Evolutionary conservation across 1,139 yeast genomes (phyloP), one percentile per base, ranked within the genome.

Genomic region (Pichia sp.): DNA sequence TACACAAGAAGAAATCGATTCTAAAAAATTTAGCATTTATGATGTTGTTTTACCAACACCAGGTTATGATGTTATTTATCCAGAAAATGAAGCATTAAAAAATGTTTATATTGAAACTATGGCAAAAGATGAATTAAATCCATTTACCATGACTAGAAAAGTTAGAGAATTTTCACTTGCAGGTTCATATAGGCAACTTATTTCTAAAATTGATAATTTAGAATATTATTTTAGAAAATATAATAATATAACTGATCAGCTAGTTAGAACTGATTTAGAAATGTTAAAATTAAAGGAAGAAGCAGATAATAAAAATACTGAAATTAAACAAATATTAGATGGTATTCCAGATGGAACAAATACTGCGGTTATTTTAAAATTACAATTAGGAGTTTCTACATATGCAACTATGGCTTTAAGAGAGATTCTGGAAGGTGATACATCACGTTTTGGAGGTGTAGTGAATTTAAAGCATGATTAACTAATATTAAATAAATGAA

Each of bases 361-460:
- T 50, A 69, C 73, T 2, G 97, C 96, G 0, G 80, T 90, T 10
- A 73, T 90, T 10, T 65, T 94, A 50, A 80, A 75, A 55, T 73
- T 94, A 73, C 85, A 82, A 60, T 71, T 94, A 48, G 94, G 89
- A 2, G 81, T 86, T 7, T 84, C 97, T 39, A 82, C 95, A 6
- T 94, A 94, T 64, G 99, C 99, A 2, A 94, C 99, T 0, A 94
- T 94, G 98, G 96, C 97, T 0, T 68, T 94, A 45, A 75, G 98
- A 58, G 98, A 92, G 61, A 35, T 77, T 89, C 39, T 60, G 6
- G 52, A 45, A 5, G 61, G 60, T 28, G 60, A 58, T n/a, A 55
- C 59, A 1, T 53, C 60, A 4, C 44, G 61, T 25, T 55, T 55
- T 41, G 59, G 60, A 6, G 59, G 57, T 34, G 55, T 57, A 38